Evolutionary conservation across 2,329 filamentous ascomycete species (phyloP).

Genomic region (Dothistroma pini): DNA sequence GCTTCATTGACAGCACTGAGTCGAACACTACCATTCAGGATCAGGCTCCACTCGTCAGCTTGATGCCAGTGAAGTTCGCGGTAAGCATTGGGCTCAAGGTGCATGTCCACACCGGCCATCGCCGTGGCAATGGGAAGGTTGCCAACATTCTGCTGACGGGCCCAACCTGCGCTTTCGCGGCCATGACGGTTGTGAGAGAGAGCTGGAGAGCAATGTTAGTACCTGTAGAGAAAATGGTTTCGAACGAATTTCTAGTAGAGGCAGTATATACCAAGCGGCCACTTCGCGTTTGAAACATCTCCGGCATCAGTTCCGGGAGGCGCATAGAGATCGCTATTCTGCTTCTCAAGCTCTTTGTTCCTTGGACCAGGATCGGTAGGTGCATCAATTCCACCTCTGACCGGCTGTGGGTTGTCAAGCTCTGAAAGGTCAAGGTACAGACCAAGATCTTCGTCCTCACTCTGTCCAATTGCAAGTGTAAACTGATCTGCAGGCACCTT

Average conservation of each 20-base stretch:
- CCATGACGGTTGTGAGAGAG: slow-evolving; percentile 42
- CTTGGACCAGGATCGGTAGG: slow-evolving; percentile 40
- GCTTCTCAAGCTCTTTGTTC: slow-evolving; percentile 36
- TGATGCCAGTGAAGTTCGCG: slow-evolving; percentile 37
- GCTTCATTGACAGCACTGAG: slow-evolving; percentile 32
- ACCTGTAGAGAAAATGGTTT: not conserved
- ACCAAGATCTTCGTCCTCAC: slow-evolving; percentile 37
- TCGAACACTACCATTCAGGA: slow-evolving; percentile 33
- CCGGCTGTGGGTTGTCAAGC: slow-evolving; percentile 42
- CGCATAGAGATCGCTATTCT: slow-evolving; percentile 40
- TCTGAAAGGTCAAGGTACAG: slow-evolving; percentile 39
- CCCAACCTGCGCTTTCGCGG: slow-evolving; percentile 39
- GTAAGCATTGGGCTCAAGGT: slow-evolving; percentile 31
- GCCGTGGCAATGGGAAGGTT: slow-evolving; percentile 39
- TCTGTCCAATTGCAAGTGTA: slow-evolving; percentile 37
- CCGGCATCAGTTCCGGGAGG: slow-evolving; percentile 41
- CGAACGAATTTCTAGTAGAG: not conserved
- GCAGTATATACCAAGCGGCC: slow-evolving; percentile 36
- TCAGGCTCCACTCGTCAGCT: slow-evolving; percentile 33
- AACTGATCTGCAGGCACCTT: slow-evolving; percentile 36
- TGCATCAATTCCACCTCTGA: slow-evolving; percentile 36
- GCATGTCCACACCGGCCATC: slow-evolving; percentile 46
- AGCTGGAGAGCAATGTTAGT: not conserved
- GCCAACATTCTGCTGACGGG: slow-evolving; percentile 40
- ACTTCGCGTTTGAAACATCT: slow-evolving; percentile 40